Evolutionary conservation across 371 early-diverging fungal species (phyloP).

Genomic region (Sporodiniella umbellata): DNA sequence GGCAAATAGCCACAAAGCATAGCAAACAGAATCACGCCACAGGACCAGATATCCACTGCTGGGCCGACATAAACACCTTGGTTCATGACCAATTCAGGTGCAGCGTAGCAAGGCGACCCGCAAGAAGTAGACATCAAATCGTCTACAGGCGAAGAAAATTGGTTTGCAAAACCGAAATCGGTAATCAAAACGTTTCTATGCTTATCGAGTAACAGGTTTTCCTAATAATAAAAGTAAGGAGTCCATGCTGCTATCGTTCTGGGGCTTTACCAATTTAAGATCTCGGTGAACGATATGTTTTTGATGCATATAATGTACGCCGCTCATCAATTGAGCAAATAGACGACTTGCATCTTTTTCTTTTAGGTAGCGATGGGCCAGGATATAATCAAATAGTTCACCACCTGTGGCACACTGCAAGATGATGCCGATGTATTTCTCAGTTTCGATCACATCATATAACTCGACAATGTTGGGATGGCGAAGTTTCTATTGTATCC

Average conservation of each 20-base stretch:
- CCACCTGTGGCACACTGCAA: conserved; percentile 96
- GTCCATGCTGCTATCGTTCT: neutral
- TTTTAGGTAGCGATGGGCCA: conserved; percentile 89
- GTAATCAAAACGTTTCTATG: conserved; percentile 93
- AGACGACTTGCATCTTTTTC: conserved; percentile 88
- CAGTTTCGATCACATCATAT: conserved; percentile 95
- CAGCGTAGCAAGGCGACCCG: conserved; percentile 98
- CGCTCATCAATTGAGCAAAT: conserved; percentile 93
- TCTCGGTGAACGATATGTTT: conserved; percentile 95
- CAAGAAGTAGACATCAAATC: conserved; percentile 92
- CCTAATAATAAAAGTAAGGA: conserved; percentile 45
- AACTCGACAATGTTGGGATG: conserved; percentile 93
- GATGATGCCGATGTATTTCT: conserved; percentile 92
- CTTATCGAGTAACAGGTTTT: conserved; percentile 89
- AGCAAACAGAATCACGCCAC: conserved; percentile 94
- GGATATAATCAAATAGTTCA: conserved; percentile 95
- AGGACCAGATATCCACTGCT: conserved; percentile 96
- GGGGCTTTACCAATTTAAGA: conserved; percentile 78
- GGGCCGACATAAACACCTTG: conserved; percentile 98
- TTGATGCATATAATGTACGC: conserved; percentile 85
- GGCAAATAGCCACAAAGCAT: conserved; percentile 98
- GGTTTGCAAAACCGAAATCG: conserved; percentile 99
- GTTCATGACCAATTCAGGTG: conserved; percentile 96
- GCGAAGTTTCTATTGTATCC: conserved; percentile 73
- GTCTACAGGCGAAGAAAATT: conserved; percentile 66